Conservation (phyloP, 805 yeast species). For the Naumovozyma castellii region DNA sequence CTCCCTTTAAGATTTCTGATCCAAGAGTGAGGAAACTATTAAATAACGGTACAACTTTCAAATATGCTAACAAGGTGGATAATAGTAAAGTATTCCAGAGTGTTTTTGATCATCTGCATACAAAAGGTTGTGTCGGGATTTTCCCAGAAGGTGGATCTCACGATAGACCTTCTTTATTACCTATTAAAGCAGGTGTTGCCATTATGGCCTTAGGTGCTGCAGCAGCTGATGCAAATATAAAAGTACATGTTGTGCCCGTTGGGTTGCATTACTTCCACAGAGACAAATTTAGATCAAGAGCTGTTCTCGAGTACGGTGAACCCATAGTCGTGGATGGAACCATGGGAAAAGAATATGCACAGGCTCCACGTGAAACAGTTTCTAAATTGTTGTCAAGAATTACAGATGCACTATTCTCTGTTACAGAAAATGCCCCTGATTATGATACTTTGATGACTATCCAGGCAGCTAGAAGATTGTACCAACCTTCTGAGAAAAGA, state of each 20-base stretch:
- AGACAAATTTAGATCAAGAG: slow-evolving; percentile 89
- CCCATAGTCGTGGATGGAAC: slow-evolving; percentile 68
- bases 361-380: slow-evolving; percentile 63
- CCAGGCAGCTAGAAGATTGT: slow-evolving; percentile 84
- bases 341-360: slow-evolving; percentile 55
- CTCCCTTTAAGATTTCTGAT: slow-evolving; percentile 53
- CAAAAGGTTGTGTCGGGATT: slow-evolving; percentile 78
- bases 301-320: slow-evolving; percentile 88
- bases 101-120: slow-evolving; percentile 75
- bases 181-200: slow-evolving; percentile 94
- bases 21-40: slow-evolving; percentile 36
- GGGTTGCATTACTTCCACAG: slow-evolving; percentile 97
- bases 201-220: slow-evolving; percentile 96
- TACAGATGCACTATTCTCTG: slow-evolving; percentile 69
- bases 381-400: slow-evolving; percentile 60
- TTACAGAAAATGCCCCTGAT: slow-evolving; percentile 84
- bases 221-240: slow-evolving; percentile 62
- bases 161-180: slow-evolving; percentile 82
- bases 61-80: slow-evolving; percentile 74
- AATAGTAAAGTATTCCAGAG: slow-evolving; percentile 74
- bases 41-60: slow-evolving; percentile 46
- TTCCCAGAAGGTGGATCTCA: slow-evolving; percentile 98
- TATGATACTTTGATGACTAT: slow-evolving; percentile 86
- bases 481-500: slow-evolving; percentile 23
- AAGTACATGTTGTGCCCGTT: slow-evolving; percentile 85